Evolutionary conservation across 768 basidiomycete genomes (phyloP), one percentile per base, ranked within the genome.

Genomic region (Trametes cingulata): DNA sequence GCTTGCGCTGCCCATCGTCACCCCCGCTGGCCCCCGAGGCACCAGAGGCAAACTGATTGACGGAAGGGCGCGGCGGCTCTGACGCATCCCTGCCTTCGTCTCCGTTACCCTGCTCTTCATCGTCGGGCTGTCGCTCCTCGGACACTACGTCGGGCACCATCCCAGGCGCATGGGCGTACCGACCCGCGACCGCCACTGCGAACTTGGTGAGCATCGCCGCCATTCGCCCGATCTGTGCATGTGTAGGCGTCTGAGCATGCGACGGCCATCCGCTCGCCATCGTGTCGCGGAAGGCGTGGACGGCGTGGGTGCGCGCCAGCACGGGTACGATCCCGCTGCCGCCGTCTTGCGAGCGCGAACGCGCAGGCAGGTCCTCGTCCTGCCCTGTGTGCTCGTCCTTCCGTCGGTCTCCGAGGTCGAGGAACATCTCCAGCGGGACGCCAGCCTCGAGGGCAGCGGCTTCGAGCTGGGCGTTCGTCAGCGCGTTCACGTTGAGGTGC

Each of bases 381-480:
- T 47, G 33, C 14, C 17, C 19, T 27, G 12, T 24, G 41, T 22
- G 22, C 13, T 20, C 43, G 10, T 46, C 19, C 1, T 49, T 29
- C 10, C 51, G 55, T 54, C 41, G 58, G 41, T 54, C 56, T 46
- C 59, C 62, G 42, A 65, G 61, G 41, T 64, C 56, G 17, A 69
- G 53, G 71, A 88, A 75, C 33, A 75, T 77, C 37, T 77, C 74
- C 1, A 87, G 76, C 0, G 87, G 80, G 0, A 84, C 82, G 3
- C 87, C 87, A 3, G 87, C 85, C 70, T 91, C 90, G 64, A 85
- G 75, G 4, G 87, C 85, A 3, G 87, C 84, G 19, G 77, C 78
- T 60, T 87, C 80, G 13, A 88, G 77, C 69, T 88, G 81, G 8
- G 71, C 71, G 29, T 75, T 75, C 13, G 80, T 76, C 45, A 92